Evolutionary conservation across 2,329 filamentous ascomycete species (phyloP).

Genomic region (Epichloe scottii): DNA sequence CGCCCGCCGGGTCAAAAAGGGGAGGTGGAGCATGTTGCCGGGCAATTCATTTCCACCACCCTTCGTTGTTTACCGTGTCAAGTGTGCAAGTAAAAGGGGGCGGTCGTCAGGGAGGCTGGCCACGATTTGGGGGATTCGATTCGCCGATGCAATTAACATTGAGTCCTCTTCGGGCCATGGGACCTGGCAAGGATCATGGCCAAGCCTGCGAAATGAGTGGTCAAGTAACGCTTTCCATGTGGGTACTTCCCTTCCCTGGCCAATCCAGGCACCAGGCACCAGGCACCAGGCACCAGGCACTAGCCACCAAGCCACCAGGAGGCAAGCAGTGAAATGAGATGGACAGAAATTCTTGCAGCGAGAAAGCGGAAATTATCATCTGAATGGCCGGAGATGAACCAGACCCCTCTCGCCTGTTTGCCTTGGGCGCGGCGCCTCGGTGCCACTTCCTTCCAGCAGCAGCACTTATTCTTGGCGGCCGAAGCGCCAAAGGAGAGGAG

Average conservation of each 20-base stretch:
- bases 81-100: not conserved
- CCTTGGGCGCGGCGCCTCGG: too few relatives aligned
- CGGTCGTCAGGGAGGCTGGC: not conserved
- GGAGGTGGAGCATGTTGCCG: slow-evolving; percentile 8
- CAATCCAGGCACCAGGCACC: too few relatives aligned
- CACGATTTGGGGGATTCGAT: not conserved
- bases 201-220: not conserved
- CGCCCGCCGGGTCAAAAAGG: slow-evolving; percentile 4
- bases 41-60: slow-evolving; percentile 10
- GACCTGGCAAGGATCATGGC: too few relatives aligned
- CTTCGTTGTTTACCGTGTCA: not conserved
- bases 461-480: not conserved
- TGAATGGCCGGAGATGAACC: not conserved
- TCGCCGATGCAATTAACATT: not conserved
- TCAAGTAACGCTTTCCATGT: not conserved
- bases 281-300: too few relatives aligned
- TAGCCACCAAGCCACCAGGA: too few relatives aligned
- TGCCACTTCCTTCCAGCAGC: not conserved
- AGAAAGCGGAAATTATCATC: not conserved
- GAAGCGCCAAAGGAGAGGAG: not conserved
- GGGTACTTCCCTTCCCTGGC: too few relatives aligned
- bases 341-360: not conserved
- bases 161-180: too few relatives aligned
- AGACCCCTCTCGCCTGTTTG: not conserved
- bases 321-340: not conserved